Percentiles rank a stretch among this genome's conserved stretches.
phyloP scores from a whole-genome alignment of 2,329 filamentous ascomycete species.

The Beauveria australis region DNA sequence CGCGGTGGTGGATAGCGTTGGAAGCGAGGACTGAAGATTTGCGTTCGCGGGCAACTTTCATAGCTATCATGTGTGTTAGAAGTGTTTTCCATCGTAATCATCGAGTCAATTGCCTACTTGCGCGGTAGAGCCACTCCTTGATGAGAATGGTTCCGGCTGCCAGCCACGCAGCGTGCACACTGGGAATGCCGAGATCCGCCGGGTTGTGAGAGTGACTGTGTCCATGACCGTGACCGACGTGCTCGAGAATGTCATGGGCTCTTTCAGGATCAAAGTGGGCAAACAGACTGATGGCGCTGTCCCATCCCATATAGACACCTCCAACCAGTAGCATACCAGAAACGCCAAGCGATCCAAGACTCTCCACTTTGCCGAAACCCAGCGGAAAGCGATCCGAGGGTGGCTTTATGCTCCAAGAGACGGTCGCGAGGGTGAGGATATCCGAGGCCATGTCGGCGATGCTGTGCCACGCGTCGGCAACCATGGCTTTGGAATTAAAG shows the following conservation, averaged over 20 bases:
- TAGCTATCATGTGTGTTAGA: constrained; percentile 48
- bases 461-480: constrained; percentile 92
- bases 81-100: not conserved
- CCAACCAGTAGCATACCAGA: constrained; percentile 84
- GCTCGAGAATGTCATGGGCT: constrained; percentile 53
- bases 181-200: constrained; percentile 50
- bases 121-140: constrained; percentile 96
- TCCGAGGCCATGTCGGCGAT: constrained; percentile 93
- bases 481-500: constrained; percentile 90
- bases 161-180: constrained; percentile 90
- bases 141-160: constrained; percentile 81
- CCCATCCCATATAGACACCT: constrained; percentile 85
- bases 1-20: constrained; percentile 91
- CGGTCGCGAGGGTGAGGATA: constrained; percentile 85
- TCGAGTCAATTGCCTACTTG: constrained; percentile 57
- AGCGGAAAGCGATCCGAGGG: constrained; percentile 77
- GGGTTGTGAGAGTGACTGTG: constrained; percentile 50
- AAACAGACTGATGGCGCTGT: constrained; percentile 59
- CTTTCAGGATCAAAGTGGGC: constrained; percentile 66
- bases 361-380: constrained; percentile 97
- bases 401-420: constrained; percentile 84
- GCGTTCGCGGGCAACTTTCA: constrained; percentile 90
- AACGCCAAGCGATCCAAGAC: constrained; percentile 84
- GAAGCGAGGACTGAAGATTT: constrained; percentile 94
- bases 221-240: constrained; percentile 55